phyloP scores from a whole-genome alignment of 768 basidiomycete genomes.

The Auriscalpium orientale region DNA sequence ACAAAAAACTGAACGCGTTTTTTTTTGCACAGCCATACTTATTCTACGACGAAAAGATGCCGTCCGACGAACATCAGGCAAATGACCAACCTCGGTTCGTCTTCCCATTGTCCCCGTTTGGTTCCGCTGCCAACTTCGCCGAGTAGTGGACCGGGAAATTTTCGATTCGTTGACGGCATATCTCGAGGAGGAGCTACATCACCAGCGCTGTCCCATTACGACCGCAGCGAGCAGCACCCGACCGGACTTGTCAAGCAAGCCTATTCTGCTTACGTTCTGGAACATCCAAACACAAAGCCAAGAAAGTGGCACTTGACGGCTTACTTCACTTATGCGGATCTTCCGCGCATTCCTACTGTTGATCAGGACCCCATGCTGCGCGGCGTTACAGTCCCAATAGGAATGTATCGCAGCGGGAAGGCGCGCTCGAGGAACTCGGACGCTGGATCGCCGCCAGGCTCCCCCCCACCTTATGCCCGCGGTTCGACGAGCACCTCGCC shows the following conservation, averaged over 20 bases:
- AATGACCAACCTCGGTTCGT: conserved; percentile 33
- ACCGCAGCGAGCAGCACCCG: conserved; percentile 45
- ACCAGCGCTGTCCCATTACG: conserved; percentile 50
- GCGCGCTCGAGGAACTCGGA: conserved; percentile 30
- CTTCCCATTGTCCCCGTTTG: not conserved
- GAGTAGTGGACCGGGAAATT: conserved; percentile 17
- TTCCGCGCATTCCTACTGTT: conserved; percentile 29
- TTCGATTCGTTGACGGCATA: conserved; percentile 51
- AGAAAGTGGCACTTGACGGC: conserved; percentile 62
- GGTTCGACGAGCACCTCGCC: conserved; percentile 14
- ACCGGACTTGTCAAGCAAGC: conserved; percentile 60
- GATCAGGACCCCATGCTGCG: conserved; percentile 30
- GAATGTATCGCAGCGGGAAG: conserved; percentile 35
- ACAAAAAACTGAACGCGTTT: not conserved
- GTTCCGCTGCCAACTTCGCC: conserved; percentile 23
- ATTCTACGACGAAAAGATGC: conserved; percentile 59
- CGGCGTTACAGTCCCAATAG: conserved; percentile 28
- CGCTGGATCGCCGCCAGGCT: conserved; percentile 19
- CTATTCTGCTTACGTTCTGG: conserved; percentile 58
- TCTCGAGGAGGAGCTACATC: conserved; percentile 41
- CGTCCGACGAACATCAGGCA: conserved; percentile 34
- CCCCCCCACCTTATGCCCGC: conserved; percentile 18
- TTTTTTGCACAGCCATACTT: conserved; percentile 45
- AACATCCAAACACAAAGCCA: conserved; percentile 36
- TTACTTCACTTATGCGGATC: conserved; percentile 34